Conservation (phyloP, 257 asterid species). For the Ajuga chamaepitys region DNA sequence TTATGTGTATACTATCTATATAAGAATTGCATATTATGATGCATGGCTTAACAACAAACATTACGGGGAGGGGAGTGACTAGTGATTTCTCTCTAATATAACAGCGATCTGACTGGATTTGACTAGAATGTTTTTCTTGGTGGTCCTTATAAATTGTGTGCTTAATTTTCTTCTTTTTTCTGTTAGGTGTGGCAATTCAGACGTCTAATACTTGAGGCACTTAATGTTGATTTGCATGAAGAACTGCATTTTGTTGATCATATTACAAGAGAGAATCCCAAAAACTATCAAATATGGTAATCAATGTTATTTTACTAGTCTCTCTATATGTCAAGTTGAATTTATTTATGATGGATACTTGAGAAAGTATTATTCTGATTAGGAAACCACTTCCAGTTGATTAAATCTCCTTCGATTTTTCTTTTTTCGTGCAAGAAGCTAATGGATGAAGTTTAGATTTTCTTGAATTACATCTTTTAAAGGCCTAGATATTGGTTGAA, state of each 20-base stretch:
- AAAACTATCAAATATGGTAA: slow-evolving; percentile 94
- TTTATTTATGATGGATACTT: slow-evolving; percentile 2
- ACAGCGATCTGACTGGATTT: not conserved
- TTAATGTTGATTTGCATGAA: slow-evolving; percentile 46
- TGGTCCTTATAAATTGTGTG: not conserved
- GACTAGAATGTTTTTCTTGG: slow-evolving; percentile 9
- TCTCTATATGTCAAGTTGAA: not conserved
- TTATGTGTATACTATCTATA: no score
- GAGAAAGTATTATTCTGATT: not conserved
- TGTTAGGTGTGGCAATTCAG: slow-evolving; percentile 94
- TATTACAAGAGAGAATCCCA: slow-evolving; percentile 52
- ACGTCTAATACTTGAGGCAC: slow-evolving; percentile 73
- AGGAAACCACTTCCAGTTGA: not conserved
- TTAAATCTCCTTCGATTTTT: not conserved
- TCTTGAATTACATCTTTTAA: not conserved
- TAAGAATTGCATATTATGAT: no score
- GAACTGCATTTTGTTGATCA: slow-evolving; percentile 64
- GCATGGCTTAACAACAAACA: no score
- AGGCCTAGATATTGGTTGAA: not conserved
- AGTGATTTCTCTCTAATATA: not conserved
- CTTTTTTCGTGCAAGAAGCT: not conserved
- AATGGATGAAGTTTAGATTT: not conserved
- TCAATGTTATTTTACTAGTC: not conserved
- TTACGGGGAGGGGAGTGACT: not conserved
- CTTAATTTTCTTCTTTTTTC: slow-evolving; percentile 13